Evolutionary conservation across 1,284 basidiomycete genomes (phyloP).

Genomic region (Apiotrichum laibachii): DNA sequence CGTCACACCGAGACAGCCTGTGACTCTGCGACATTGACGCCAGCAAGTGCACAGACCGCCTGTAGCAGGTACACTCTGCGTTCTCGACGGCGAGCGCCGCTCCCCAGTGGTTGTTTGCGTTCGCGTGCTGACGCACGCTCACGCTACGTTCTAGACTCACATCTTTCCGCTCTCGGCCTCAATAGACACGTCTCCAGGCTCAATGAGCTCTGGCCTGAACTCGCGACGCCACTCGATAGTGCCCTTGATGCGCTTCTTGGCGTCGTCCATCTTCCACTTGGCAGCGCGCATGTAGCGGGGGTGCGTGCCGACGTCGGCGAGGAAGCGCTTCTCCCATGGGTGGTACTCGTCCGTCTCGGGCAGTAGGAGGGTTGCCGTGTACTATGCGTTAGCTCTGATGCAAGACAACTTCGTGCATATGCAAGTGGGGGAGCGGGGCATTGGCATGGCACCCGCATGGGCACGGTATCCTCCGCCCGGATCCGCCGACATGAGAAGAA

Average conservation of each 20-base stretch:
- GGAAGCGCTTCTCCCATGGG: constrained; percentile 71
- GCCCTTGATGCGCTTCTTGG: constrained; percentile 68
- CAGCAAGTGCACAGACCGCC: no score
- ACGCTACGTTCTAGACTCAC: constrained; percentile 53
- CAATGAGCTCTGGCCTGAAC: constrained; percentile 75
- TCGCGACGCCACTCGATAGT: constrained; percentile 78
- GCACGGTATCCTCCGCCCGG: no score
- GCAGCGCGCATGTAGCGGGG: constrained; percentile 77
- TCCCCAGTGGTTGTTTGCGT: no score
- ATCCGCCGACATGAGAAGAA: no score
- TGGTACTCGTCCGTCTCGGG: constrained; percentile 67
- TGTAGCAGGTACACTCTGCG: no score
- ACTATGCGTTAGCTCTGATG: constrained; percentile 53
- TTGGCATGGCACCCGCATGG: no score
- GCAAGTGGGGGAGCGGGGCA: no score
- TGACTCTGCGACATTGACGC: no score
- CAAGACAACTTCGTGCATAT: constrained; percentile 9
- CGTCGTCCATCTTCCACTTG: constrained; percentile 77
- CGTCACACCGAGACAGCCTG: no score
- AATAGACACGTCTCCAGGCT: constrained; percentile 67
- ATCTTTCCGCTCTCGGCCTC: constrained; percentile 83
- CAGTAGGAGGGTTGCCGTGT: constrained; percentile 61
- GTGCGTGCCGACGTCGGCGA: constrained; percentile 67
- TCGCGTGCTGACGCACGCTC: no score
- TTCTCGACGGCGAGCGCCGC: no score